Base-by-base conservation (phyloP, 352 stramenopile species). In the Phytophthora hybrid region DNA sequence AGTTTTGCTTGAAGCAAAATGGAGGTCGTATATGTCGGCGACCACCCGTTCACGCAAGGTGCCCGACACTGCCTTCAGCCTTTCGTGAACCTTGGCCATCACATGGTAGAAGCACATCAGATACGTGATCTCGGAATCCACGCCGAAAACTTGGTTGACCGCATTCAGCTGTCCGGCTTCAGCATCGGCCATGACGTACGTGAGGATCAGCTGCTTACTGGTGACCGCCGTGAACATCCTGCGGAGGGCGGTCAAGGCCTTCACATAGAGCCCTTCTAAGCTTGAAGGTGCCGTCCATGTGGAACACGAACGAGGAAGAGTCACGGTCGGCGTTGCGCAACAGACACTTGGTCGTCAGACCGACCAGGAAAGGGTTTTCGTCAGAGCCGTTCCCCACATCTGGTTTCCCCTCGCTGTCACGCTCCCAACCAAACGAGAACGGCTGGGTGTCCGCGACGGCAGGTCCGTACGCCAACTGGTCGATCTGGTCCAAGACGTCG, bases 71-170 rank as follows among this genome's bases (percentile, higher is more conserved):
- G 51, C 29, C 7, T 59, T 53, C 4, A 57, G 13, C 9, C 21
- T 31, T 23, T 73, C 54, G 5, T 21, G 11, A 7, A 63, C 52
- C 10, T 77, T 73, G 3, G 55, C 49, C 23, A 77, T 32, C 0
- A 77, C 59, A n/a, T 73, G 58, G 47, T 59, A 77, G n/a, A 63
- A 73, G 19, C 70, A 77, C 58, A 77, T 77, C 23, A 26, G 23
- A 26, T 26, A 73, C 1, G 53, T 49, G 5, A 72, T 11, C 6
- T 21, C 37, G 29, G n/a, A 41, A 34, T 66, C 46, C 7, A 53
- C n/a, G 44, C 51, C 55, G 19, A 75, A 37, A 5, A 61, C 57
- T 37, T 41, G 29, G 14, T 37, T n/a, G 7, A 76, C 41, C 7
- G 49, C 62, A 54, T 71, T 76, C 23, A 52, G 60, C 52, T 76